Evolutionary conservation across 306 rosid species (phyloP).

Genomic region (Quercus cerris): DNA sequence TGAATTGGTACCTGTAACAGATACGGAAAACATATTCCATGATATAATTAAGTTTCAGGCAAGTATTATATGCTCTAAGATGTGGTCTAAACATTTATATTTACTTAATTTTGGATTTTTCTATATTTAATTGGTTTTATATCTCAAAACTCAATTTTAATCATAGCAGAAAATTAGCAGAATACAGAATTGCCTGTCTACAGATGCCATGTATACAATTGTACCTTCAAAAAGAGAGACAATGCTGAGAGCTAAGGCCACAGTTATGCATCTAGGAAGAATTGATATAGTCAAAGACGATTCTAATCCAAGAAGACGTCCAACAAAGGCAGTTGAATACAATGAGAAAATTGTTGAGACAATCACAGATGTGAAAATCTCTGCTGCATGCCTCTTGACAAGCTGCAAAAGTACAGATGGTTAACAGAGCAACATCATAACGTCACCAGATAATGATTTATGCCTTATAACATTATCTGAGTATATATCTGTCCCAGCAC

Average conservation of each 20-base stretch:
- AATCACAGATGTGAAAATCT: conserved; percentile 92
- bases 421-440: neutral
- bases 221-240: conserved; percentile 91
- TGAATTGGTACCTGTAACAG: conserved; percentile 69
- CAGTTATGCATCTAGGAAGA: conserved; percentile 91
- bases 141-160: neutral
- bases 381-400: conserved; percentile 94
- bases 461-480: neutral
- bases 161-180: neutral
- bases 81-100: neutral
- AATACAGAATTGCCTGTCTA: neutral
- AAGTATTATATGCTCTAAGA: neutral
- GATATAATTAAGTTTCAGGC: neutral
- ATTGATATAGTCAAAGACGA: conserved; percentile 81
- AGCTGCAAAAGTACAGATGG: conserved; percentile 52
- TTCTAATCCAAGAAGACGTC: conserved; percentile 82
- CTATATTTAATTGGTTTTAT: neutral
- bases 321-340: conserved; percentile 90
- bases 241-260: conserved; percentile 94
- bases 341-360: conserved; percentile 76
- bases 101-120: neutral
- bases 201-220: neutral
- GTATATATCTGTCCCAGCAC: neutral
- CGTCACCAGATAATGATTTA: neutral
- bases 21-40: conserved; percentile 12